These are phyloP conservation scores for Tolypocladium paradoxum DNA, from an alignment of 2,329 filamentous ascomycete genomes.

Conservation along the genomic window DNA sequence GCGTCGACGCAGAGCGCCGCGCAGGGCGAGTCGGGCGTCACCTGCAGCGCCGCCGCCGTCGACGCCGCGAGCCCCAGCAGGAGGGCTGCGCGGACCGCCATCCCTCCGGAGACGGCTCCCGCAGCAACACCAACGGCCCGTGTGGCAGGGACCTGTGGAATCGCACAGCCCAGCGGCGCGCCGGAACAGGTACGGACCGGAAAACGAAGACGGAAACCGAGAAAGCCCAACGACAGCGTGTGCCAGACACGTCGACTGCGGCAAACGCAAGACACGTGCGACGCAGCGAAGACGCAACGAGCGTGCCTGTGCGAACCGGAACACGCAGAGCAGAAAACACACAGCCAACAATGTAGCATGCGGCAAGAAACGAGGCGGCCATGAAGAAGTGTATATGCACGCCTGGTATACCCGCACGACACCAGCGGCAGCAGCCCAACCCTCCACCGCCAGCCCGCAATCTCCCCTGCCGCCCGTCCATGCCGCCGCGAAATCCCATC, in stretches of 20 bases:
- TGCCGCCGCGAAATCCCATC: not conserved
- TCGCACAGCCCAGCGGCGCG: not conserved
- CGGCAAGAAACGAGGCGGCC: not conserved
- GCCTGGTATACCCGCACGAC: not conserved
- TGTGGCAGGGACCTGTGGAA: too few relatives aligned
- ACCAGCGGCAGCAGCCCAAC: not conserved
- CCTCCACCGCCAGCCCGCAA: not conserved
- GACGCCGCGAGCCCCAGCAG: not conserved
- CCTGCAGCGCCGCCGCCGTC: conserved; percentile 32
- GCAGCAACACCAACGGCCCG: too few relatives aligned
- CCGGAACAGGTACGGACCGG: not conserved
- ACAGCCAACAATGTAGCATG: not conserved
- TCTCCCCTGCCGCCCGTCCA: not conserved
- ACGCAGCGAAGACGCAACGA: not conserved
- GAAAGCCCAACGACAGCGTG: not conserved
- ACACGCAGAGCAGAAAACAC: not conserved
- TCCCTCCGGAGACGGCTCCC: not conserved
- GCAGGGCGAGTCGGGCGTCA: conserved; percentile 44
- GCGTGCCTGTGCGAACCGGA: not conserved
- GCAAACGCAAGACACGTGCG: not conserved
- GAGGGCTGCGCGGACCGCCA: not conserved
- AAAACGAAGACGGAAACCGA: not conserved
- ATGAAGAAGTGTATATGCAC: not conserved
- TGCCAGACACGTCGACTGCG: not conserved
- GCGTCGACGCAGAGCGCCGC: conserved; percentile 35